Base-by-base conservation (phyloP, 805 yeast genomes). In the Torulaspora maleeae region DNA sequence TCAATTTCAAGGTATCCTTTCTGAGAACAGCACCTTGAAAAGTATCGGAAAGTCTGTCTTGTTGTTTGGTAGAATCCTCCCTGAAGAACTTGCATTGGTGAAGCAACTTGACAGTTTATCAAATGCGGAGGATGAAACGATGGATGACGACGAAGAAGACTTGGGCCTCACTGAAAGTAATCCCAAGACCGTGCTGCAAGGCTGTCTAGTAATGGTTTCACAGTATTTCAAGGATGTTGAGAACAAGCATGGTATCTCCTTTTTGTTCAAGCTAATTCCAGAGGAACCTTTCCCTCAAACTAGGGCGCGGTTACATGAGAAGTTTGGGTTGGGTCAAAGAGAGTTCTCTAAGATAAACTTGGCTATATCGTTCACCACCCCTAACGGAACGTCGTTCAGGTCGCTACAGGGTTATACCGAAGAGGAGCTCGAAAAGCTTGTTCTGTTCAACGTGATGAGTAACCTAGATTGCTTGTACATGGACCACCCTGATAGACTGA, bases 401-500 rank as follows among this genome's bases (percentile, higher is more conserved):
- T 63, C 70, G 29, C 35, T 66, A 27, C 59, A 53, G 54, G 74
- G 78, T 46, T 64, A 75, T 36, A 79, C 76, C 1, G 80, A 80
- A 42, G 80, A 78, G 20, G 76, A 75, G 6, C 48, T 61, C 12
- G 51, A 56, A 12, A 56, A 51, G 20, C 52, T 77, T 36, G 70
- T 75, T 4, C 67, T 89, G 13, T 83, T 70, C 60, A 82, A 81
- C 43, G 75, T 75, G 34, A 60, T 82, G 47, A 64, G 70, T 13
- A 69, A 71, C 8, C 71, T 71, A 36, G 82, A 77, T 47, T 73
- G 72, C 27, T 68, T 93, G 41, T 95, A 90, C 22, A 70, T 93
- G 60, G 96, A 93, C 60, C 95, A 87, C 58, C 89, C 93, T 1
- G 96, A 88, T 61, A 77, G 93, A 58, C 71, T 80, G 34, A 75